Percentiles rank a stretch among this genome's conserved stretches.
phyloP scores from a whole-genome alignment of 78 protist species.

The Anaeramoeba flamelloides region DNA sequence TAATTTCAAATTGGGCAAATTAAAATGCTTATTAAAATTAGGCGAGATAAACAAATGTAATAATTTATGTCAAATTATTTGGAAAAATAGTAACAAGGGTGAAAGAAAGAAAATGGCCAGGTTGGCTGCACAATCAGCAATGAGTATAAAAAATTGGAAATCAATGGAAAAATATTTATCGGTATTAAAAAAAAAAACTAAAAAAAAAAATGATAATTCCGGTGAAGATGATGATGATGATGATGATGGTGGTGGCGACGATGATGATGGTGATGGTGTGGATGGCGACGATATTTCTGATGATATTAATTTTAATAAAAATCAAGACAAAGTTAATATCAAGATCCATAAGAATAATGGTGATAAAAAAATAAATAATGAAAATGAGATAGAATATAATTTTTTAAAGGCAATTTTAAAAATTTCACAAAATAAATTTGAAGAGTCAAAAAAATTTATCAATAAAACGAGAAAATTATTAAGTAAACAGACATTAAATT shows the following conservation, averaged over 20 bases:
- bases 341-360: no score
- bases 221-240: no score
- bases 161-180: not conserved
- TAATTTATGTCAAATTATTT: not conserved
- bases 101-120: not conserved
- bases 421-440: not conserved
- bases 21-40: not conserved
- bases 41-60: not conserved
- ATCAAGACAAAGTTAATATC: no score
- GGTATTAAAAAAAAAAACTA: not conserved
- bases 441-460: not conserved
- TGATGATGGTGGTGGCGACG: no score
- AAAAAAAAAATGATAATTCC: no score
- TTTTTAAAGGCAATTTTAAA: not conserved
- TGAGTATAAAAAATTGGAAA: not conserved
- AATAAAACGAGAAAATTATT: not conserved
- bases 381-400: not conserved
- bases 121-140: not conserved
- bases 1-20: no score
- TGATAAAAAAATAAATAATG: no score
- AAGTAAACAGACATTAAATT: not conserved
- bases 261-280: no score
- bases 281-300: no score
- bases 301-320: no score
- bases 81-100: not conserved